phyloP scores from a whole-genome alignment of 106 monocot genomes.

The Platanthera zijinensis region DNA sequence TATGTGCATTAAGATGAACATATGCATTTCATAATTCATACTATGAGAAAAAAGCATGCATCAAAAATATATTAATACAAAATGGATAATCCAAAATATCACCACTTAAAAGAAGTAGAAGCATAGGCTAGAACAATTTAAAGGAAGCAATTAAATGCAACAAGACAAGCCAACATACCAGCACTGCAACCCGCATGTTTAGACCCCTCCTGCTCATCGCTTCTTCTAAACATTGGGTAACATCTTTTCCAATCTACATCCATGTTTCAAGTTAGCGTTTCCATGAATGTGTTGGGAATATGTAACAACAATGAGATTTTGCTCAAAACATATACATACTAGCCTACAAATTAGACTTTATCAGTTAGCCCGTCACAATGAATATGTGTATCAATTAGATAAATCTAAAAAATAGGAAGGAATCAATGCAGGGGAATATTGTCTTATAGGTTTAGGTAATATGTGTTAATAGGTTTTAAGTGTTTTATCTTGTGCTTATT shows the following conservation, averaged over 20 bases:
- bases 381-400: not conserved
- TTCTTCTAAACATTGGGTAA: slow-evolving; percentile 62
- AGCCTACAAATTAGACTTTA: not conserved
- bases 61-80: not conserved
- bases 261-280: not conserved
- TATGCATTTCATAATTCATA: not conserved
- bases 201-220: slow-evolving; percentile 61
- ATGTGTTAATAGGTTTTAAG: no score
- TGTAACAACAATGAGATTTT: not conserved
- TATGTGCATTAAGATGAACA: not conserved
- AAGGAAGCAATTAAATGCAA: not conserved
- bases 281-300: not conserved
- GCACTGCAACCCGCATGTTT: slow-evolving; percentile 63
- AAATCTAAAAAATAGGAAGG: no score
- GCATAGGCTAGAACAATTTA: not conserved
- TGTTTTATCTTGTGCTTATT: no score
- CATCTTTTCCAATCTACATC: slow-evolving; percentile 71
- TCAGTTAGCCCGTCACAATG: not conserved
- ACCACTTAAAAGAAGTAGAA: not conserved
- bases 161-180: slow-evolving; percentile 43
- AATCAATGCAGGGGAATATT: no score
- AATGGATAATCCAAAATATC: not conserved
- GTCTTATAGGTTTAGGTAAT: no score
- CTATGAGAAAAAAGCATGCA: not conserved
- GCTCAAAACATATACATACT: not conserved